Percentiles rank a stretch among this genome's conserved stretches.
phyloP scores from a whole-genome alignment of 1,284 basidiomycete species.

The Trichosporon inkin region DNA sequence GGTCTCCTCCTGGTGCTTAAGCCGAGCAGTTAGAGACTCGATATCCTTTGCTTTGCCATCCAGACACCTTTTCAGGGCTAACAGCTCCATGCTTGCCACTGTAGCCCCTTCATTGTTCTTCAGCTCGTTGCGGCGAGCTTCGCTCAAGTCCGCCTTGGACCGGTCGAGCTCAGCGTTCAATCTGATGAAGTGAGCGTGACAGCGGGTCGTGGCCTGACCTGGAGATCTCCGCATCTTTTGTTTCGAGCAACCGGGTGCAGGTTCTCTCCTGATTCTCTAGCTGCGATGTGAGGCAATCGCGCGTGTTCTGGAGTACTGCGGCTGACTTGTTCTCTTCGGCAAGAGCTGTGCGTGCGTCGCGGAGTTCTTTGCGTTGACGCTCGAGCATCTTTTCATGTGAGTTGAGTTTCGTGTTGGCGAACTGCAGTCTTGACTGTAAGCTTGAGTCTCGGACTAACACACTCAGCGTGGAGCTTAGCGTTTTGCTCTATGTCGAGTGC shows the following conservation, averaged over 20 bases:
- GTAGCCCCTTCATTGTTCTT: background rate
- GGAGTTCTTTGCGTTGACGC: background rate
- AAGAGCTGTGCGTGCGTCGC: no score
- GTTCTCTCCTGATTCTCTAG: background rate
- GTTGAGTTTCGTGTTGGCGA: background rate
- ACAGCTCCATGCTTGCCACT: conserved; percentile 1
- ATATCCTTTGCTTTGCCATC: background rate
- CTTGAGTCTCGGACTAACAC: background rate
- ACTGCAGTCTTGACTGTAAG: background rate
- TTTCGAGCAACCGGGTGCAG: background rate
- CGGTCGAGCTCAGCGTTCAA: background rate
- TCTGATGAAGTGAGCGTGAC: background rate
- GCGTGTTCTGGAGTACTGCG: background rate
- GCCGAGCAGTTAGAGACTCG: background rate
- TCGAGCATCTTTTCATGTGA: background rate
- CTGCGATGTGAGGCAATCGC: background rate
- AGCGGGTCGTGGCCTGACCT: background rate
- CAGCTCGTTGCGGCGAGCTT: background rate
- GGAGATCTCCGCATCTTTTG: background rate
- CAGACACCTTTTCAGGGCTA: background rate
- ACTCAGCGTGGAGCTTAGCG: background rate
- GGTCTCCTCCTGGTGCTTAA: background rate
- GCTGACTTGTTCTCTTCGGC: no score
- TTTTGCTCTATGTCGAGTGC: background rate
- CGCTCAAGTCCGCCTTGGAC: background rate